Conservation (phyloP, 2,329 filamentous ascomycete genomes). For the Sclerotinia glacialis region DNA sequence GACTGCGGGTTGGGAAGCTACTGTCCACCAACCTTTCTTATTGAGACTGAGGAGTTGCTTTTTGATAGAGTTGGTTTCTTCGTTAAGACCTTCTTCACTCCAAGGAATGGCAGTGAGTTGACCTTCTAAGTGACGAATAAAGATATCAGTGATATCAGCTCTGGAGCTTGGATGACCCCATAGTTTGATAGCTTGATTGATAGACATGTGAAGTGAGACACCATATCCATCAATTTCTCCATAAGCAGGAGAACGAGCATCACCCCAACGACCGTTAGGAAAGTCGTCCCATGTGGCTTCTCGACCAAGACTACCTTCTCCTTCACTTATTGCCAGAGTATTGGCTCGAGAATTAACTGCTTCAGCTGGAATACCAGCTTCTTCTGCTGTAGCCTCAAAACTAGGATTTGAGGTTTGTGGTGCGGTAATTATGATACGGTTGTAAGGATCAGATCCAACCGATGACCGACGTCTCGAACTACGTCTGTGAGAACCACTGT, state of each 20-base stretch:
- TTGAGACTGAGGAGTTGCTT: constrained; percentile 74
- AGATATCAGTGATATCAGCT: constrained; percentile 74
- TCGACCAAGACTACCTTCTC: constrained; percentile 80
- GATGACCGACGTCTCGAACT: constrained; percentile 44
- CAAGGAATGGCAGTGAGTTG: constrained; percentile 81
- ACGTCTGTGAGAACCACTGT: constrained; percentile 19
- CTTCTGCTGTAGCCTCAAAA: constrained; percentile 71
- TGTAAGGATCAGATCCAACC: constrained; percentile 79
- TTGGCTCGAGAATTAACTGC: constrained; percentile 76
- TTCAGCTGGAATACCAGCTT: constrained; percentile 72
- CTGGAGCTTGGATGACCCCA: constrained; percentile 76
- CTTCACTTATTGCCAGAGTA: constrained; percentile 90
- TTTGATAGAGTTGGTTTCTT: constrained; percentile 81
- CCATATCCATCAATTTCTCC: constrained; percentile 98
- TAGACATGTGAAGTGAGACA: constrained; percentile 87
- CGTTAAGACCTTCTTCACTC: constrained; percentile 84
- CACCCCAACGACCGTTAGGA: constrained; percentile 93
- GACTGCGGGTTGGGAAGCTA: constrained; percentile 91
- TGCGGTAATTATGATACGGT: constrained; percentile 78
- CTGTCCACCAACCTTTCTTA: constrained; percentile 85
- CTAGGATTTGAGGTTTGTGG: constrained; percentile 57
- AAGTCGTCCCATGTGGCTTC: constrained; percentile 99
- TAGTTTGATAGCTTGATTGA: constrained; percentile 75
- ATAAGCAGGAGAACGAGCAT: constrained; percentile 87
- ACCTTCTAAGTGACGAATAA: constrained; percentile 77